Evolutionary conservation across 1,284 basidiomycete species (phyloP), one percentile per base, ranked within the genome.

Genomic region (Sporisorium graminicola): DNA sequence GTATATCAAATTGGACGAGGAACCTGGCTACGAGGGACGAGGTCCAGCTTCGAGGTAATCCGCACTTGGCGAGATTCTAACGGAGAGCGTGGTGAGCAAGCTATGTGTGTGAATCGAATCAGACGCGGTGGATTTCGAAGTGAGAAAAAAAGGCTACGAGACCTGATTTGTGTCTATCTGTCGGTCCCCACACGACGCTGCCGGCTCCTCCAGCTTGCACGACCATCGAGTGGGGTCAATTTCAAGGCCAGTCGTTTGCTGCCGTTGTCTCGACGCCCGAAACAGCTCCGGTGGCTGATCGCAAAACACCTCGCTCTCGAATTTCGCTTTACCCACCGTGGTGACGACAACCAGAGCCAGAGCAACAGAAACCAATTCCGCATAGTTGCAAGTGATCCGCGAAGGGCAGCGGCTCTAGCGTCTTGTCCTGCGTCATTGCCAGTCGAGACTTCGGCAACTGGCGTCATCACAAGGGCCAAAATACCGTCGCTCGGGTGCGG

Each of bases 131-230:
- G 53, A 42, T 56, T 56, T 26, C 27, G 16, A 35, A 33, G 47
- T 13, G 13, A n/a, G n/a, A n/a, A n/a, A 49, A 16, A 49, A 8
- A 18, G 40, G n/a, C 13, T n/a, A 14, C 31, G 42, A 16, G 5
- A 31, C 24, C 33, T 52, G 51, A 52, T 52, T 52, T 29, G 51
- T 37, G 51, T n/a, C n/a, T n/a, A n/a, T n/a, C 20, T 40, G 37
- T 12, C 18, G 14, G 47, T 35, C 47, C 47, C 47, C 47, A 27
- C 27, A 49, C 26, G 37, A 4, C 18, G 37, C 16, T 12, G 16
- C 37, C 18, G 14, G 44, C 24, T n/a, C n/a, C 12, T 46, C 24
- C 44, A 5, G 14, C 26, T 46, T n/a, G n/a, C n/a, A n/a, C n/a
- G n/a, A n/a, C 44, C 22, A 14, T 27, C 47, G 18, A 49, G 47